Evolutionary conservation across 495 filamentous ascomycete genomes (phyloP).

Genomic region (Trichoderma asperelloides): DNA sequence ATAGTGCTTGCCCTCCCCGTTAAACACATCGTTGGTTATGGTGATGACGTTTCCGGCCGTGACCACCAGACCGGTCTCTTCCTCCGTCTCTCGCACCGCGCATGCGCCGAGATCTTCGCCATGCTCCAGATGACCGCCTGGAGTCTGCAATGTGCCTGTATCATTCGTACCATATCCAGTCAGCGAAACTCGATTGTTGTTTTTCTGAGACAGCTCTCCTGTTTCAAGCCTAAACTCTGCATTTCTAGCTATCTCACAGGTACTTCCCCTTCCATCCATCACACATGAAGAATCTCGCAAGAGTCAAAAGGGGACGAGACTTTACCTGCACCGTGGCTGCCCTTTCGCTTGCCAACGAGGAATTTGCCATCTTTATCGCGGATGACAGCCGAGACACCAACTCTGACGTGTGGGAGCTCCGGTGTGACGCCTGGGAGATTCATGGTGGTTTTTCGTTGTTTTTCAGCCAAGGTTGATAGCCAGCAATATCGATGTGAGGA

Average conservation of each 20-base stretch:
- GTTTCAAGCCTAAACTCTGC: no score
- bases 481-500: no score
- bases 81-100: conserved; percentile 54
- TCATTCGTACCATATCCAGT: no score
- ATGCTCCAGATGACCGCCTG: conserved; percentile 62
- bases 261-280: not conserved
- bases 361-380: conserved; percentile 24
- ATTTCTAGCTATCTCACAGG: no score
- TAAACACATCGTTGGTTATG: conserved; percentile 53
- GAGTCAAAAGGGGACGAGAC: not conserved
- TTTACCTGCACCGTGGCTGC: conserved; percentile 31
- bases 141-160: conserved; percentile 50
- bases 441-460: no score
- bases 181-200: no score
- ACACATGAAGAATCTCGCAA: not conserved
- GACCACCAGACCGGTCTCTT: conserved; percentile 56
- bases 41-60: conserved; percentile 33
- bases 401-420: conserved; percentile 6
- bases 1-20: conserved; percentile 48
- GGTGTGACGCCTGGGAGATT: no score
- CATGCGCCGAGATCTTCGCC: conserved; percentile 50
- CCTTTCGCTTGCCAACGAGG: conserved; percentile 33
- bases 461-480: no score
- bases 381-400: conserved; percentile 35
- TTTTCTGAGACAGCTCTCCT: no score